Evolutionary conservation across 2,329 filamentous ascomycete species (phyloP), one percentile per base, ranked within the genome.

Genomic region (Aspergillus melleus): DNA sequence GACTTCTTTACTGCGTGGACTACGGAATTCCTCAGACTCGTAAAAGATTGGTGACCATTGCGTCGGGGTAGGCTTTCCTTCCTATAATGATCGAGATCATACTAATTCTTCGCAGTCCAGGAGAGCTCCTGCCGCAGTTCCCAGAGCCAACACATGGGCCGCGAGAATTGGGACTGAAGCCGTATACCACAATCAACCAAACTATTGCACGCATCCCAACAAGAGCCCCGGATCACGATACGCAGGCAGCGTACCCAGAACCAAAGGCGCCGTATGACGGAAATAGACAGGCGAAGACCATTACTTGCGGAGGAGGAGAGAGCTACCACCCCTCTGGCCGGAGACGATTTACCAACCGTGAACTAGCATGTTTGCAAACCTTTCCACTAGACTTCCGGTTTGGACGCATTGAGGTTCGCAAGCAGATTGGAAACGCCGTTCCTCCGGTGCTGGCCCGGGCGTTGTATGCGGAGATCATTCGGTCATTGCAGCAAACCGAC

Each of bases 371-470:
- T 2, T 71, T 95, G 0, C 89, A 92, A 64, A 88, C 87, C 0
- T 95, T 95, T 55, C 89, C 89, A 0, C 61, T 75, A 0, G 70
- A 77, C 2, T 88, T 91, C 70, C 71, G 72, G 0, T 93, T 94
- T 67, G 61, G 76, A 0, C 76, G 75, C 0, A 66, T 52, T 0
- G 69, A 73, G 1, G 70, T 73, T 0, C 68, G 83, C 64, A 83
- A 80, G 63, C 90, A 92, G 70, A 90, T 94, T 63, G 91, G 91
- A 0, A 94, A 95, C 68, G 91, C 90, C 0, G 91, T 94, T 16
- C 89, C 91, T 0, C 86, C 90, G 8, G 59, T 70, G 16, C 63
- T 83, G 9, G 77, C 77, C 0, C 70, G 74, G 55, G 74, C 72
- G 6, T 53, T 83, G 4, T 77, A 78, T 54, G 57, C 60, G 32